Evolutionary conservation across 2,329 filamentous ascomycete genomes (phyloP).

Genomic region (Xylariaceae sp.): DNA sequence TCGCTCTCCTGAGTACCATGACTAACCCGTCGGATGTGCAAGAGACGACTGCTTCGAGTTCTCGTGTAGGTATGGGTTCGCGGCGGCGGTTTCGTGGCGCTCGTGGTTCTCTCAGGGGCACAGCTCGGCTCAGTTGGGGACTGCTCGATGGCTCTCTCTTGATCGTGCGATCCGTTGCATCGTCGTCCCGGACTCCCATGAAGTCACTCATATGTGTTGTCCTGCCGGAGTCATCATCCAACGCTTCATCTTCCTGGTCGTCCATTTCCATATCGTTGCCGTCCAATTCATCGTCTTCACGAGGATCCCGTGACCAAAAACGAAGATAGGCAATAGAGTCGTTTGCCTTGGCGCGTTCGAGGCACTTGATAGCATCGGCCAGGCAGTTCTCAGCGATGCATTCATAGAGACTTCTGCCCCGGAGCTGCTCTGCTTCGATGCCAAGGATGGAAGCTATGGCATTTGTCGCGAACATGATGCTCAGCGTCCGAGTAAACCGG

Average conservation of each 20-base stretch:
- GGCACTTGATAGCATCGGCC: conserved; percentile 67
- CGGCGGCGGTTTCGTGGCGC: conserved; percentile 19
- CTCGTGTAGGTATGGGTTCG: conserved; percentile 46
- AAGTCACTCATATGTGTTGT: conserved; percentile 41
- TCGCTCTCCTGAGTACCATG: conserved; percentile 69
- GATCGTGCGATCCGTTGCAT: conserved; percentile 27
- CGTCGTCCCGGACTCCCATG: conserved; percentile 40
- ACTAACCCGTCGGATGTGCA: conserved; percentile 86
- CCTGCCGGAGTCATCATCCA: conserved; percentile 38
- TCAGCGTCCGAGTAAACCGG: conserved; percentile 74
- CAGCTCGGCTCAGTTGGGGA: neutral
- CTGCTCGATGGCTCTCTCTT: conserved; percentile 33
- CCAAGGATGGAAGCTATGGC: conserved; percentile 72
- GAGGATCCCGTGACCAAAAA: conserved; percentile 76
- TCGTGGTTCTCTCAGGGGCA: neutral
- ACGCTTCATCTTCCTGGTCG: conserved; percentile 40
- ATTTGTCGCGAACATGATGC: conserved; percentile 81
- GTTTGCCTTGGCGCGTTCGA: conserved; percentile 83
- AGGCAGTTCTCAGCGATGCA: conserved; percentile 77
- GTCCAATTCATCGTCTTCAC: conserved; percentile 46
- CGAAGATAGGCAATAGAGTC: conserved; percentile 87
- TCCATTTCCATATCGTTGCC: conserved; percentile 41
- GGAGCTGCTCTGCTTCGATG: conserved; percentile 61
- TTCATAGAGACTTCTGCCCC: conserved; percentile 78
- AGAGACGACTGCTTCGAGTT: conserved; percentile 85